Conservation (phyloP, 1,284 basidiomycete genomes). For the Tilletia caries region DNA sequence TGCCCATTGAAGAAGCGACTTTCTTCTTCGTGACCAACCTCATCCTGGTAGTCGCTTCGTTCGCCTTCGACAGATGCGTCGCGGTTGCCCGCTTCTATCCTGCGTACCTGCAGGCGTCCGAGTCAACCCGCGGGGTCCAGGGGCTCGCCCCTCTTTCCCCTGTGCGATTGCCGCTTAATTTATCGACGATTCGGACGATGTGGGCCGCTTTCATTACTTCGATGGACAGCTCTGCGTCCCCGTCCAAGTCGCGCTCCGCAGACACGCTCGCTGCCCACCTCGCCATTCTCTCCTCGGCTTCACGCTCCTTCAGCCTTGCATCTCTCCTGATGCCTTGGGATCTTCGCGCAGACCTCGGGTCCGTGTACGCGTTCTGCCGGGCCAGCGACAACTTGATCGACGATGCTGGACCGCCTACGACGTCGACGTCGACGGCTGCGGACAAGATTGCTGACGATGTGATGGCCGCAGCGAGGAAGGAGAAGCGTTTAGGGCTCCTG, state of each 20-base stretch:
- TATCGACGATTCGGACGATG: conserved; percentile 25
- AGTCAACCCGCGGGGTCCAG: too few relatives aligned
- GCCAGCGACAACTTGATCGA: conserved; percentile 44
- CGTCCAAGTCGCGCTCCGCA: conserved; percentile 37
- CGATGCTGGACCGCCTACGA: not conserved
- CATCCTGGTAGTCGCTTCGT: conserved; percentile 43
- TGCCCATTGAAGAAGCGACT: conserved; percentile 47
- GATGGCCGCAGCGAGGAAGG: conserved; percentile 72
- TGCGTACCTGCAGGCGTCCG: not conserved
- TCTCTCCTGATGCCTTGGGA: conserved; percentile 44
- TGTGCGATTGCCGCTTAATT: conserved; percentile 30
- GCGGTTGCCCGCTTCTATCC: conserved; percentile 30
- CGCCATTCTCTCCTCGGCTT: conserved; percentile 16
- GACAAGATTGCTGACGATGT: conserved; percentile 74
- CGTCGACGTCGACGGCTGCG: conserved; percentile 16
- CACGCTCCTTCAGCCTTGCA: conserved; percentile 31
- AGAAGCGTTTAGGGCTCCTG: conserved; percentile 26
- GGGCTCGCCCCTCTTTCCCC: conserved; percentile 28
- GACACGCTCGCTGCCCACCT: conserved; percentile 26
- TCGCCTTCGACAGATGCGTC: conserved; percentile 45
- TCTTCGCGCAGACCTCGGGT: conserved; percentile 38
- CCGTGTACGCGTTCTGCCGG: conserved; percentile 44
- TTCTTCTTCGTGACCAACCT: conserved; percentile 51
- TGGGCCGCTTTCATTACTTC: conserved; percentile 31
- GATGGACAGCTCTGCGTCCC: conserved; percentile 25